Base-by-base conservation (phyloP, 768 basidiomycete species). In the Steccherinum ochraceum region DNA sequence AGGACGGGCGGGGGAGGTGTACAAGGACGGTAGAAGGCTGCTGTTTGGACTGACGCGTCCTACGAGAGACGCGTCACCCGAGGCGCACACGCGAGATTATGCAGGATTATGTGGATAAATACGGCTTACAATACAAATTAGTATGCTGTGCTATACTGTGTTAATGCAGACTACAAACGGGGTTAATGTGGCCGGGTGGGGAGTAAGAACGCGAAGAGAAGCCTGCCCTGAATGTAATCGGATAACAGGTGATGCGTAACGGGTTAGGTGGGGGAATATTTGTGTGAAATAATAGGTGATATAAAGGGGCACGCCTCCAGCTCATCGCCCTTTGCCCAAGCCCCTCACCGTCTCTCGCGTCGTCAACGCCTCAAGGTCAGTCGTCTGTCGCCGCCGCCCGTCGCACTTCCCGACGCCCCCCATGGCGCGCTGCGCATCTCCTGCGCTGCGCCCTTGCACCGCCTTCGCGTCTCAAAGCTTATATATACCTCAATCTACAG, bases 161-260 rank as follows among this genome's bases (percentile, higher is more conserved):
- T n/a, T n/a, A n/a, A n/a, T n/a, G n/a, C n/a, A n/a, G n/a, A n/a
- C n/a, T n/a, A n/a, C n/a, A n/a, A n/a, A n/a, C n/a, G n/a, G n/a
- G n/a, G n/a, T n/a, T n/a, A n/a, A n/a, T n/a, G n/a, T n/a, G n/a
- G n/a, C n/a, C n/a, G n/a, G n/a, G n/a, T n/a, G n/a, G n/a, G n/a
- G n/a, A n/a, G n/a, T n/a, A n/a, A n/a, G n/a, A n/a, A n/a, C n/a
- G n/a, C n/a, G n/a, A n/a, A n/a, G n/a, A n/a, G 24, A 21, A 26
- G 56, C 63, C 57, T 62, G 63, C 63, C 63, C 63, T 64, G 52
- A 64, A 64, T 43, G 51, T 42, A 56, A 62, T 62, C 58, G 57
- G 63, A 64, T 64, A 64, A 62, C 53, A 59, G 44, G 56, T 50
- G 55, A 50, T 52, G 45, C 44, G 46, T 49, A 54, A 7, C 30